Conservation (phyloP, 306 rosid genomes). For the Begonia fuchsioides region DNA sequence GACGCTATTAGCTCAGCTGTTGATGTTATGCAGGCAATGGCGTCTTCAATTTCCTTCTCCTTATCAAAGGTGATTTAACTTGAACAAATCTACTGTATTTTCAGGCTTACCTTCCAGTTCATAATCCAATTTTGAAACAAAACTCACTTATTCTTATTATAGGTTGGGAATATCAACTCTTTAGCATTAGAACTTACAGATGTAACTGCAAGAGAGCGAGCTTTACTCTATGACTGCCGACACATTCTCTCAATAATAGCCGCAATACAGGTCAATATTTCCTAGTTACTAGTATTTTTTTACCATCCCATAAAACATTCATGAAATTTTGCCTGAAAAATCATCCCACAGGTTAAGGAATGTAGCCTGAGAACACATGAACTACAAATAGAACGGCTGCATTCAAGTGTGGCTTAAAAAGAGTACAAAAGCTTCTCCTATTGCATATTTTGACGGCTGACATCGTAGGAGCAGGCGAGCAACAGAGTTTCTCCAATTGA, state of each 20-base stretch:
- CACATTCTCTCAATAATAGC: slow-evolving; percentile 50
- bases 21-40: slow-evolving; percentile 94
- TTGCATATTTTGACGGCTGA: slow-evolving; percentile 1
- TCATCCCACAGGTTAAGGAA: slow-evolving; percentile 49
- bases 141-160: slow-evolving; percentile 7
- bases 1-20: slow-evolving; percentile 83
- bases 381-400: slow-evolving; percentile 39
- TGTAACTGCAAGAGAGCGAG: slow-evolving; percentile 53
- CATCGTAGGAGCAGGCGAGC: too few species aligned
- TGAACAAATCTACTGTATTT: neutral
- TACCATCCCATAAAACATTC: neutral
- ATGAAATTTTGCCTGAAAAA: neutral
- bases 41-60: slow-evolving; percentile 56
- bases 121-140: neutral
- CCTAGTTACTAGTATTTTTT: too few species aligned
- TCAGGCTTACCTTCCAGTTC: neutral
- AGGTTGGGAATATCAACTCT: slow-evolving; percentile 65
- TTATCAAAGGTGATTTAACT: slow-evolving; percentile 42
- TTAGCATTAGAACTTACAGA: slow-evolving; percentile 49
- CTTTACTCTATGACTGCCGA: slow-evolving; percentile 64
- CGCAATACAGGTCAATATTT: slow-evolving; percentile 45
- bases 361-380: slow-evolving; percentile 63
- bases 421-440: too few species aligned
- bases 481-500: neutral
- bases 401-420: slow-evolving; percentile 24